These are phyloP conservation scores for Boletellus deceptivus DNA, from an alignment of 1,284 basidiomycete species.

Conservation along the genomic window DNA sequence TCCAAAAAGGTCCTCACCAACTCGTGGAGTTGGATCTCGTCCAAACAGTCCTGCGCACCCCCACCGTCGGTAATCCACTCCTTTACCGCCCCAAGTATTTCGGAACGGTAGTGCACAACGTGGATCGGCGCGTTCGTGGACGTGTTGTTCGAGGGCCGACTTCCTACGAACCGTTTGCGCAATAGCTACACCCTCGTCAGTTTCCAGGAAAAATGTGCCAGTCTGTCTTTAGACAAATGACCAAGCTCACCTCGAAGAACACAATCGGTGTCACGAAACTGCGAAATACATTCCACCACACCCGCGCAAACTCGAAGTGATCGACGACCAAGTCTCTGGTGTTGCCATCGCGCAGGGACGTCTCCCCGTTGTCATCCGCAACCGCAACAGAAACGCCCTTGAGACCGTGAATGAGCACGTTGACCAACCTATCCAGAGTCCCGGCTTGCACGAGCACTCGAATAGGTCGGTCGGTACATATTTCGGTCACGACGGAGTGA, in stretches of 20 bases:
- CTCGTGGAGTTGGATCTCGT: slow-evolving; percentile 61
- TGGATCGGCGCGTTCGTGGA: slow-evolving; percentile 37
- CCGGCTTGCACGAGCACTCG: slow-evolving; percentile 76
- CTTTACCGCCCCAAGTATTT: slow-evolving; percentile 61
- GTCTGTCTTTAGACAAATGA: neutral
- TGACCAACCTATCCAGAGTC: slow-evolving; percentile 69
- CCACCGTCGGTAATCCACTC: slow-evolving; percentile 71
- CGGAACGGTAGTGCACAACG: slow-evolving; percentile 46
- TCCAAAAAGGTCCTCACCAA: slow-evolving; percentile 59
- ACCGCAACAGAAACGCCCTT: slow-evolving; percentile 73
- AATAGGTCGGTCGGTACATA: slow-evolving; percentile 62
- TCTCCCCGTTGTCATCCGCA: slow-evolving; percentile 81
- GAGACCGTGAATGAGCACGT: slow-evolving; percentile 73
- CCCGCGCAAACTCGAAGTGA: slow-evolving; percentile 62
- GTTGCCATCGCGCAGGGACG: slow-evolving; percentile 66
- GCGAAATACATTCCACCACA: slow-evolving; percentile 80
- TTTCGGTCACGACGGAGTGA: slow-evolving; percentile 54
- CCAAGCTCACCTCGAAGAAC: slow-evolving; percentile 71
- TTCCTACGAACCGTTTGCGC: slow-evolving; percentile 65
- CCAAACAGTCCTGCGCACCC: slow-evolving; percentile 73
- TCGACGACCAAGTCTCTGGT: slow-evolving; percentile 70
- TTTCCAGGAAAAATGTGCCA: neutral
- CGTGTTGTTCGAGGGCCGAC: slow-evolving; percentile 41
- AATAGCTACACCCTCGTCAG: slow-evolving; percentile 50
- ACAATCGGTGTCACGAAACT: slow-evolving; percentile 76